Base-by-base conservation (phyloP, 2,329 filamentous ascomycete species). In the Metarhizium robertsii region DNA sequence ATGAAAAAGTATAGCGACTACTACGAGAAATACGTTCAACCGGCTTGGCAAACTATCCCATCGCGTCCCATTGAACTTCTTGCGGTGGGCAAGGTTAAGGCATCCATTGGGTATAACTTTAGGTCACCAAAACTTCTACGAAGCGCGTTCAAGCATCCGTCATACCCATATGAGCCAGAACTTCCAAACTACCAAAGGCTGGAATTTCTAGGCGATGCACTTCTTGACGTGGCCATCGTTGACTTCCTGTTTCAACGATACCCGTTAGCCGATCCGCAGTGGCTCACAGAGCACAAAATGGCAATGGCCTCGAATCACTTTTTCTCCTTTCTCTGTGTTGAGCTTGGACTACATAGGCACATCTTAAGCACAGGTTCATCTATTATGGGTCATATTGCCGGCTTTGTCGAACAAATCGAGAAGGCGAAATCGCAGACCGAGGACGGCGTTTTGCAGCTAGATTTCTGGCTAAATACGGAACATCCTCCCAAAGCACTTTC, bases 261-360 rank as follows among this genome's bases (percentile, higher is more conserved):
- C 62, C 90, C 91, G 0, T 75, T 82, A 53, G 88, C 87, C 56
- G 91, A 96, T 64, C 92, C 94, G 0, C 92, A 97, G 67, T 97
- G 92, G 92, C 77, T 99, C 57, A 97, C 94, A 0, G 94, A 97
- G 71, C 92, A 97, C 77, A 97, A 97, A 73, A 96, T 95, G 85
- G 90, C 92, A n/a, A 96, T 99, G 89, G 92, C 94, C 0, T 94
- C 90, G 53, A 99, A 99, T 73, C 91, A 92, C 58, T 99, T 97
- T 66, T 79, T 96, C 1, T 90, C 88, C 1, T 89, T 85, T 18
- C 75, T 97, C 3, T 87, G 87, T 57, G 89, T 95, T 3, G 79
- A 83, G 50, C 79, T 97, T 0, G 86, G 81, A 0, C 86, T 97
- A 55, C 85, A 96, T 66, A 81, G 76, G 51, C 85, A 92, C 66